Base-by-base conservation (phyloP, 169 alveolate species). In the Plasmodium vinckei region DNA sequence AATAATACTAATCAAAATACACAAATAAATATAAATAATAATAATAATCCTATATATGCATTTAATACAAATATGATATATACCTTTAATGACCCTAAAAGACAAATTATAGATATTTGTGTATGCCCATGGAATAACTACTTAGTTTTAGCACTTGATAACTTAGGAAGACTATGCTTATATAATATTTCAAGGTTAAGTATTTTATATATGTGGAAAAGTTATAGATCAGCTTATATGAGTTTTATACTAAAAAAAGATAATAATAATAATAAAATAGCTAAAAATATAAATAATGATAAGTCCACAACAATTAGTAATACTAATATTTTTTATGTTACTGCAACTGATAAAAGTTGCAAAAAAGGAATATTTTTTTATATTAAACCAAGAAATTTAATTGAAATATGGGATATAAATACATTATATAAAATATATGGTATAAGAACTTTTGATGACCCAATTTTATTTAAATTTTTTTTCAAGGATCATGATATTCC, bases 151-250 rank as follows among this genome's bases (percentile, higher is more conserved):
- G 90, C 90, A 3, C 12, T 68, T 27, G 90, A 82, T 23, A 82
- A 82, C 10, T 57, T 82, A 39, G 90, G 90, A 42, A 59, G 90
- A 60, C 39, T 82, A 6, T 68, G 72, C 15, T 54, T 82, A n/a
- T 56, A 39, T 53, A 82, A 82, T 47, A 42, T 82, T 1, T 68
- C 72, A 7, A 82, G 86, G 5, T 19, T 82, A 10, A 68, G 9
- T 61, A 82, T 82, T 82, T 57, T 82, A 17, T 64, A 82, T 21
- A 69, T 82, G 64, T 82, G 90, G 90, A 82, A 82, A 57, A 82
- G 90, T 68, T 82, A 82, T 47, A 56, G 90, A 47, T 53, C 73
- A 9, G 82, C 90, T 0, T 82, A 68, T 82, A 82, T 82, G 90
- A 44, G 73, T 7, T 82, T 82, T 56, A 68, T 82, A 39, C 67